These are phyloP conservation scores for Sapria himalayana DNA, from an alignment of 345 rosid genomes.

Conservation along the genomic window DNA sequence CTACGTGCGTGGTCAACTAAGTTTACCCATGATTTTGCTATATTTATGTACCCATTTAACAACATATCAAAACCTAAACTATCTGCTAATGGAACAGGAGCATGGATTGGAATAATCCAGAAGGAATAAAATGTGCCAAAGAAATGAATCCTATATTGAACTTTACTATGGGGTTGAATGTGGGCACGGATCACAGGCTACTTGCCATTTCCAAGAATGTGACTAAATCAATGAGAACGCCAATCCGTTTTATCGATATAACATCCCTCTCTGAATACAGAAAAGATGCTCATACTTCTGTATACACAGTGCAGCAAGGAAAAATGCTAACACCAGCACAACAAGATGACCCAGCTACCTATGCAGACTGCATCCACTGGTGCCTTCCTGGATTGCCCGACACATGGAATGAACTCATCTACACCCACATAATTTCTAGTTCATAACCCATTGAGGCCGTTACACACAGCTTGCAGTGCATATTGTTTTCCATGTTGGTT, in stretches of 20 bases:
- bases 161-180: constrained; percentile 25
- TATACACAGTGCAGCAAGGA: constrained; percentile 66
- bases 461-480: too few species aligned
- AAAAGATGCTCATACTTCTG: constrained; percentile 84
- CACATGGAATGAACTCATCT: constrained; percentile 80
- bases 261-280: constrained; percentile 59
- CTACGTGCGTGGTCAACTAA: too few species aligned
- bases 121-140: constrained; percentile 41
- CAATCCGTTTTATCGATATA: constrained; percentile 48
- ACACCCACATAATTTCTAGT: constrained; percentile 43
- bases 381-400: constrained; percentile 92
- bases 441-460: constrained; percentile 20
- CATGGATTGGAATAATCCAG: constrained; percentile 36
- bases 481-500: too few species aligned
- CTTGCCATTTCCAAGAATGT: constrained; percentile 28
- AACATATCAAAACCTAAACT: too few species aligned
- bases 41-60: too few species aligned
- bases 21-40: too few species aligned
- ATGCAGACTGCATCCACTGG: constrained; percentile 95
- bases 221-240: constrained; percentile 26
- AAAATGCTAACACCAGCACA: constrained; percentile 57
- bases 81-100: constrained; percentile 22
- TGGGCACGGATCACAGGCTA: constrained; percentile 59
- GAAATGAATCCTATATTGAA: constrained; percentile 53
- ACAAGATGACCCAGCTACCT: constrained; percentile 54